Percentiles rank a stretch among this genome's conserved stretches.
Conservation (phyloP, 176 grass and related monocot genomes). For the Bromus sterilis region DNA sequence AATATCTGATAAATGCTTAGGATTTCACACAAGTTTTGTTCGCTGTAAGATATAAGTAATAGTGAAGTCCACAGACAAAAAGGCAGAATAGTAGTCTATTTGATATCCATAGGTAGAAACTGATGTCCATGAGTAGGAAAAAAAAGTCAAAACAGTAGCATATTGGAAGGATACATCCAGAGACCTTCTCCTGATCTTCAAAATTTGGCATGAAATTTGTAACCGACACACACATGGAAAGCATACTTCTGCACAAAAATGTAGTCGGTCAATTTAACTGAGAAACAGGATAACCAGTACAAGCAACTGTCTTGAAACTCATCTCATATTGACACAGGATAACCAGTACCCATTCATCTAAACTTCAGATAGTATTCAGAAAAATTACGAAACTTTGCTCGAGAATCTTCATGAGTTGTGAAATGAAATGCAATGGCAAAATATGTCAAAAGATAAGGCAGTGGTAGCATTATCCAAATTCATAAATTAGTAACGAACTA, state of each 20-base stretch:
- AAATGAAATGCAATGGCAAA: not conserved
- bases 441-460: not conserved
- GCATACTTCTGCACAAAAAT: slow-evolving; percentile 44
- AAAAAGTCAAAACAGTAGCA: not conserved
- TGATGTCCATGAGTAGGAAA: not conserved
- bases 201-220: slow-evolving; percentile 69
- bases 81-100: not conserved
- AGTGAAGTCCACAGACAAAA: not conserved
- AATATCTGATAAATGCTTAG: slow-evolving; percentile 49
- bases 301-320: not conserved
- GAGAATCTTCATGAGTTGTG: not conserved
- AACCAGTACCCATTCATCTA: not conserved
- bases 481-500: not conserved
- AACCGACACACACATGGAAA: slow-evolving; percentile 79
- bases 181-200: slow-evolving; percentile 55
- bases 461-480: not conserved
- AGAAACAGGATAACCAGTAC: not conserved
- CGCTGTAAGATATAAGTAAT: not conserved
- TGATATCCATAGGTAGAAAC: not conserved
- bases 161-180: slow-evolving; percentile 80
- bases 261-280: not conserved
- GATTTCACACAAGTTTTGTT: slow-evolving; percentile 13
- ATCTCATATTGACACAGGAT: not conserved
- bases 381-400: not conserved
- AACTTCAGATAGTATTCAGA: not conserved